Base-by-base conservation (phyloP, 495 filamentous ascomycete genomes). In the Amphirosellinia nigrospora region DNA sequence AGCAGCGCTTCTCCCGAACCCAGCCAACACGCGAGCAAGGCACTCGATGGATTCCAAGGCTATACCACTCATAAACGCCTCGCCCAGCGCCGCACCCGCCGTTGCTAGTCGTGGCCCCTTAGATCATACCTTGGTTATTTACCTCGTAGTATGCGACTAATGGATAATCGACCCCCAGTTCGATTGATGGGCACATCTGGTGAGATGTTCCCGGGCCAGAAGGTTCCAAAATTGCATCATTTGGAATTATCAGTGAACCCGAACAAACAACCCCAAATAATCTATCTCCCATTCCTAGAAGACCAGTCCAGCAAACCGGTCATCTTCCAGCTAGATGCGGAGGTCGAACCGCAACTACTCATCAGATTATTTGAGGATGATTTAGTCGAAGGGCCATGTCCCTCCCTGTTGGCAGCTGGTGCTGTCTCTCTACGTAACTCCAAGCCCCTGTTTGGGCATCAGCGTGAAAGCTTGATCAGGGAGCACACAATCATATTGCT, bases 401-500 rank as follows among this genome's bases (percentile, higher is more conserved):
- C 34, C n/a, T 26, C n/a, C 8, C 19, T 38, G 39, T 6, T 46
- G 1, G 61, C 26, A 5, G 41, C 41, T 46, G 61, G 61, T 50
- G 45, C 39, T n/a, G 23, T 75, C 19, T 50, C 77, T n/a, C 65
- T 79, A n/a, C 46, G 63, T 38, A 62, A 32, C 32, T 66, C 60
- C 23, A 68, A 52, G 15, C 23, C 64, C 1, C 45, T 64, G 36
- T 67, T 75, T 30, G 77, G 72, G 64, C 36, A 56, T 7, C 68
- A 72, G 15, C 79, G 71, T 45, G 79, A 79, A 56, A 78, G 76
- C 53, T 71, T 82, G 10, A 68, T 75, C 19, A 74, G 79, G 52
- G 72, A 79, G 26, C 70, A 64, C 39, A 79, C 74, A 21, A 52
- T 82, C 34, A 73, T 77, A 6, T 72, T 82, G 48, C 61, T 81